Evolutionary conservation across 2,329 filamentous ascomycete species (phyloP), one percentile per base, ranked within the genome.

Genomic region (Ophiostoma sp.): DNA sequence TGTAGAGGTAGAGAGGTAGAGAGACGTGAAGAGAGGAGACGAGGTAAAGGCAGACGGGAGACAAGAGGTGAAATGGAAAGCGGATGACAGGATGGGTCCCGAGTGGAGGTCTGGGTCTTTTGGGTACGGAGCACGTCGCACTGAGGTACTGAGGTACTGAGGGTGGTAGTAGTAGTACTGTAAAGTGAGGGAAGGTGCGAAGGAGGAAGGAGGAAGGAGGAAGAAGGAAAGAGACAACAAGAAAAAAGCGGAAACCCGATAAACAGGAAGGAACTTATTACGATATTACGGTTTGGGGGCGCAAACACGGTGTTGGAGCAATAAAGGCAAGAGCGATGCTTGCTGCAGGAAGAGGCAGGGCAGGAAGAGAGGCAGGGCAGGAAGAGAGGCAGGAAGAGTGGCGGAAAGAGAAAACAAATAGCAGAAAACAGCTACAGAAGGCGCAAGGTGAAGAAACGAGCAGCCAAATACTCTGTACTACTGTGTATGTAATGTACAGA

Each of bases 21-120:
- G 39, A 31, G 27, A n/a, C n/a, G 44, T 48, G 17, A 15, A 48
- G 44, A 48, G 17, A 6, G 2, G 15, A 4, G 13, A n/a, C 20
- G 44, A 48, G 44, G 15, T 48, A 48, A n/a, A 48, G 13, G 39
- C 13, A 41, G 27, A 41, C 8, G 39, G 39, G 23, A 60, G 27
- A 33, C 8, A 31, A 60, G 10, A 60, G n/a, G 57, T 62, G 27
- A 27, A 33, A 62, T 33, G 27, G 57, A 62, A 27, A 33, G 57
- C 57, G 57, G 57, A 62, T 62, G 57, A 62, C 57, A 62, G 27
- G 57, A 62, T 62, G 57, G 57, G 57, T 35, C 57, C 27, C 27
- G 57, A 62, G 57, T 62, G 57, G 57, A 62, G 57, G 57, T 20
- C 57, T 62, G 57, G 27, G 27, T 62, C 57, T 31, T 33, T 20